Evolutionary conservation across 2,329 filamentous ascomycete genomes (phyloP), one percentile per base, ranked within the genome.

Genomic region (Metarhizium brunneum): DNA sequence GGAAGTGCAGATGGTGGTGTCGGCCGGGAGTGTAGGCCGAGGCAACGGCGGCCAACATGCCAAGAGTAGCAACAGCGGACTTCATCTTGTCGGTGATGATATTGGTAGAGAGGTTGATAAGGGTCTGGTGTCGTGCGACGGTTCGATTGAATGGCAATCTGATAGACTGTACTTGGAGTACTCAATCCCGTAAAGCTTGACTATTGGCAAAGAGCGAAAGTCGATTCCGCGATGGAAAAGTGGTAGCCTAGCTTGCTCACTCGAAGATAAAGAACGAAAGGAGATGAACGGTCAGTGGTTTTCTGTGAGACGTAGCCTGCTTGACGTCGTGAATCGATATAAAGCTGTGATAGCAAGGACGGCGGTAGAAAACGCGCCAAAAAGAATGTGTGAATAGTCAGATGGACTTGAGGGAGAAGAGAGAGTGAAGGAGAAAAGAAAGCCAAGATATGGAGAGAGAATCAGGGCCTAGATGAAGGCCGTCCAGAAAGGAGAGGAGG

Each of bases 21-120:
- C 66, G 69, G 60, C 69, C 69, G 60, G 69, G 67, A 45, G 58
- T 58, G 60, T 65, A 62, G 57, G 73, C 72, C 64, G 72, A 70
- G 65, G 76, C 78, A 52, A 74, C 64, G 61, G 70, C 70, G 66
- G 73, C 75, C 60, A 77, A 66, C 59, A 77, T 68, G 70, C 73
- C 74, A 61, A 78, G 61, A 61, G 67, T 63, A 61, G 76, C 66
- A 55, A 71, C 60, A 59, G 68, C 65, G 60, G 75, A 67, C 72
- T 78, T 78, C 78, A 81, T 81, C 56, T 71, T 78, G 71, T 63
- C 53, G 55, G 54, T 57, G 53, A 50, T 38, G 36, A 25, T 50
- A 56, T 58, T 45, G 47, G 51, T 10, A 10, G 2, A 36, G 32
- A 14, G 32, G 18, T 18, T 40, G 29, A 48, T 52, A 13, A 20